Evolutionary conservation across 164 flowering plant genomes (phyloP).

Genomic region (Sedum album): DNA sequence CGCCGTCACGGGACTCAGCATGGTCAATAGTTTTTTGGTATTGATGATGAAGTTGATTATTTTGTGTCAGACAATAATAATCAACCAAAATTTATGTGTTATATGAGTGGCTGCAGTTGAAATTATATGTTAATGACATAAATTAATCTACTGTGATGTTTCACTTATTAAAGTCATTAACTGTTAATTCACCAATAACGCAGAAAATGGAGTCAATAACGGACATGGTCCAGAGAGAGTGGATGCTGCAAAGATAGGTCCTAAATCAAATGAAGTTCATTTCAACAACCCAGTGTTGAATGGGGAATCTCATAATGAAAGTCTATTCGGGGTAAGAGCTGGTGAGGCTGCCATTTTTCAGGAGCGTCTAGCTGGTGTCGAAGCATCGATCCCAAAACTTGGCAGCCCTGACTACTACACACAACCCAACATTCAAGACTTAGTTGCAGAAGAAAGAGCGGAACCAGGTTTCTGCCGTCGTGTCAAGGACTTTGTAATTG

Average conservation of each 20-base stretch:
- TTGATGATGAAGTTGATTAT: too few relatives aligned
- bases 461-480: conserved; percentile 9
- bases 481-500: conserved; percentile 7
- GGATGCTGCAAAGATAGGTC: conserved; percentile 23
- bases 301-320: conserved; percentile 48
- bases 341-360: conserved; percentile 18
- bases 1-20: too few relatives aligned
- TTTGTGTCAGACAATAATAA: too few relatives aligned
- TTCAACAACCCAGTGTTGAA: conserved; percentile 29
- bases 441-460: conserved; percentile 61
- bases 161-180: not conserved
- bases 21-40: too few relatives aligned
- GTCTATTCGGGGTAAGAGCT: conserved; percentile 67
- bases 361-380: conserved; percentile 22
- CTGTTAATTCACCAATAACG: not conserved
- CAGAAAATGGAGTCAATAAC: conserved; percentile 37
- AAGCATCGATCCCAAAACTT: conserved; percentile 84
- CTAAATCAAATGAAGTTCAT: conserved; percentile 47
- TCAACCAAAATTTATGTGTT: too few relatives aligned
- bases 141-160: not conserved
- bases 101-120: not conserved
- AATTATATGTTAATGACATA: not conserved
- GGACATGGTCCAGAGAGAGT: conserved; percentile 25
- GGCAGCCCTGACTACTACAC: conserved; percentile 79
- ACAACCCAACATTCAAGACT: conserved; percentile 78